These are phyloP conservation scores for Peronospora farinosa DNA, from an alignment of 352 stramenopile species.

Conservation along the genomic window DNA sequence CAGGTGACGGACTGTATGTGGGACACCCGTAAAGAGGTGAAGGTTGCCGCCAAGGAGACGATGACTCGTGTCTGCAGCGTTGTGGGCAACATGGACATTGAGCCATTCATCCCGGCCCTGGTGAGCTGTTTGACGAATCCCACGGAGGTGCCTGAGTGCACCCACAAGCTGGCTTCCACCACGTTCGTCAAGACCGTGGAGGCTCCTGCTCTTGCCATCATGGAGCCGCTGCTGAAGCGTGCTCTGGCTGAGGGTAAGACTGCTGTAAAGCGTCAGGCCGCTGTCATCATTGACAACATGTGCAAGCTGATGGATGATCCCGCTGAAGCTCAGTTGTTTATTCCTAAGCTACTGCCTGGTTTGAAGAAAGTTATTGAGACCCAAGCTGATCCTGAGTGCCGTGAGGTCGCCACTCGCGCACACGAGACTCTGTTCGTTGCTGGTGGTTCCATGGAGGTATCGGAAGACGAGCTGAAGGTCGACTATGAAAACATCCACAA, in stretches of 20 bases:
- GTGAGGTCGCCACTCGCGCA: slow-evolving; percentile 91
- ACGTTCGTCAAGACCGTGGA: slow-evolving; percentile 99
- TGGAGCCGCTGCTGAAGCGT: slow-evolving; percentile 94
- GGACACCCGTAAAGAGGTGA: slow-evolving; percentile 98
- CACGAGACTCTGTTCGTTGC: slow-evolving; percentile 92
- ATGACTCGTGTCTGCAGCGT: slow-evolving; percentile 94
- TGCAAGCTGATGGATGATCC: slow-evolving; percentile 98
- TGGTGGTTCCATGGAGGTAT: slow-evolving; percentile 90
- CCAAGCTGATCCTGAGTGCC: slow-evolving; percentile 95
- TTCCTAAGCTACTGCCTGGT: slow-evolving; percentile 94
- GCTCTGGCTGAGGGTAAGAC: slow-evolving; percentile 94
- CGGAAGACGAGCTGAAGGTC: slow-evolving; percentile 88
- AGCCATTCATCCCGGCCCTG: slow-evolving; percentile 97
- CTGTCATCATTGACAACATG: slow-evolving; percentile 99
- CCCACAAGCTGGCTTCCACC: slow-evolving; percentile 97
- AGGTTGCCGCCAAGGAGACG: slow-evolving; percentile 89
- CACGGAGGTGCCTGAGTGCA: slow-evolving; percentile 96
- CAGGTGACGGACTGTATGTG: slow-evolving; percentile 97
- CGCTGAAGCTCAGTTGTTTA: slow-evolving; percentile 94
- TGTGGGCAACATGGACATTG: slow-evolving; percentile 98
- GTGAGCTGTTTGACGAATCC: slow-evolving; percentile 96
- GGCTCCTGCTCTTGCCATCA: slow-evolving; percentile 93
- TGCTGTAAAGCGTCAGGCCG: slow-evolving; percentile 94
- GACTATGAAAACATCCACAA: slow-evolving; percentile 81
- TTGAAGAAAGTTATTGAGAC: slow-evolving; percentile 95